Percentiles rank a stretch among this genome's conserved stretches.
These are phyloP conservation scores for Tulasnella sp. DNA, from an alignment of 768 basidiomycete genomes.

Conservation along the genomic window DNA sequence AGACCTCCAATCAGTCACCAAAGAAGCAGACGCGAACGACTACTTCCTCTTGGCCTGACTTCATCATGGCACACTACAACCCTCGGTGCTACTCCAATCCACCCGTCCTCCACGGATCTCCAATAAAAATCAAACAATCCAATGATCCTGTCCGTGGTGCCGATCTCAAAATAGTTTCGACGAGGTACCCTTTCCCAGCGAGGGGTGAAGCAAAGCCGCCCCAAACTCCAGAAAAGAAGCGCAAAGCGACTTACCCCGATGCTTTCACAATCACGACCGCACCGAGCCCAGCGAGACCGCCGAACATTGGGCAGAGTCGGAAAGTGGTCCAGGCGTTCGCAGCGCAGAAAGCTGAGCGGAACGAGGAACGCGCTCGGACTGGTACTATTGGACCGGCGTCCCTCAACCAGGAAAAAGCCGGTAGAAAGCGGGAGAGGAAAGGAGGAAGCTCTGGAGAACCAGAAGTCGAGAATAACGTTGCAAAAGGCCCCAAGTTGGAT, in stretches of 20 bases:
- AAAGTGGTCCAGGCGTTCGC: conserved; percentile 1
- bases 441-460: background rate
- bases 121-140: background rate
- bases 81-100: too few relatives aligned
- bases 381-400: background rate
- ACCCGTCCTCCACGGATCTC: background rate
- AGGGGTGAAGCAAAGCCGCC: background rate
- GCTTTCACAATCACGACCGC: background rate
- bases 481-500: background rate
- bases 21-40: too few relatives aligned
- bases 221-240: background rate
- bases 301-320: background rate
- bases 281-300: background rate
- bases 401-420: background rate
- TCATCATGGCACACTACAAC: too few relatives aligned
- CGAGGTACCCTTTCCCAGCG: background rate
- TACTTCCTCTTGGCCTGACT: too few relatives aligned
- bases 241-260: background rate
- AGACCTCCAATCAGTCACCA: too few relatives aligned
- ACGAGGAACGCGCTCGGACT: background rate
- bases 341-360: background rate
- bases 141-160: background rate
- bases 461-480: background rate
- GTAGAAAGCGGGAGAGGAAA: background rate
- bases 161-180: background rate